Evolutionary conservation across 805 yeast genomes (phyloP), one percentile per base, ranked within the genome.

Genomic region (Saturnispora mendoncae): DNA sequence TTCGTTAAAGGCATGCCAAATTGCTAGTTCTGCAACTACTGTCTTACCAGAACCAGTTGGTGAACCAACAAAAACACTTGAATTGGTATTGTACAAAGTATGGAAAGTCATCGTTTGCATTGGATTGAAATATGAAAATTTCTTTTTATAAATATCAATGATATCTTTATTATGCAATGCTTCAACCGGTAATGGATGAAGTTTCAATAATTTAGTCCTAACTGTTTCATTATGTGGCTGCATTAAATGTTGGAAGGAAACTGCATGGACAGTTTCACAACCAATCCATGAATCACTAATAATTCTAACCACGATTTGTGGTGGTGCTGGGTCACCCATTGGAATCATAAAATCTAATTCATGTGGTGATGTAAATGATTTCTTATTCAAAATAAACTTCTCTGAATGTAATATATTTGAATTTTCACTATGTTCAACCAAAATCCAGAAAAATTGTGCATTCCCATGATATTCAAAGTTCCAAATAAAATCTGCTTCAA

Each of bases 31-130:
- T 0, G 97, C 95, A 23, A 94, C 97, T 26, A 92, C 82, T 0
- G 98, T 92, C 60, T 92, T 92, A 51, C 99, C 99, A 0, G 97
- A 90, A 19, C 98, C 98, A 2, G 98, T 92, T 3, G 99, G 99
- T 0, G 97, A 87, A 8, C 99, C 99, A 34, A 92, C 84, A 59
- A 92, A 84, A 0, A 82, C 88, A 57, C 83, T 84, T 2, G 81
- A 72, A 47, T 82, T 75, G 1, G 81, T 65, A 58, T 92, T 78
- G 63, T 88, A 92, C 35, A 92, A 62, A 0, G 95, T 75, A 56
- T 88, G 95, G 64, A 92, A 92, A 0, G 82, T 74, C 97, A 90
- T 90, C 0, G 97, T 90, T 62, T 92, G 98, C 96, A 92, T 88
- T 4, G 98, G 97, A 57, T 92, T 92, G 71, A 92, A 92, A 61